Evolutionary conservation across 495 filamentous ascomycete species (phyloP), one percentile per base, ranked within the genome.

Genomic region (Jackrogersella minutella): DNA sequence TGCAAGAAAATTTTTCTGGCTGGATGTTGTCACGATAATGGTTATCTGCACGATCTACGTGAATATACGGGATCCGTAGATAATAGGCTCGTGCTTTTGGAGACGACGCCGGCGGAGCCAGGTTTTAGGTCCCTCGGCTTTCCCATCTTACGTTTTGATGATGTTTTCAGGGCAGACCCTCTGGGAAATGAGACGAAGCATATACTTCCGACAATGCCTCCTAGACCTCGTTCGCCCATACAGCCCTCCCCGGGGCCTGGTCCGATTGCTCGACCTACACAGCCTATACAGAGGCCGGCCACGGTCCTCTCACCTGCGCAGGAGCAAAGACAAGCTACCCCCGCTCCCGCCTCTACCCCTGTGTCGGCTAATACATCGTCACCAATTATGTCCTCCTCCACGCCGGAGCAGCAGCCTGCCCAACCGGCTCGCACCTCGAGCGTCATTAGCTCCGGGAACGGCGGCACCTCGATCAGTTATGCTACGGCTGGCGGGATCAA

Each of bases 1-100:
- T 74, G 72, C 62, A 66, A 73, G 64, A 74, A 66, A 36, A 66
- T 74, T 61, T 74, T 73, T 60, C 47, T 74, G 17, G 72, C 70
- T 49, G 71, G 72, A 9, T 66, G 62, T 24, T 74, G 72, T 58
- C 72, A 74, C 21, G 72, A 74, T 60, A 74, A 66, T 62, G 72
- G 72, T 58, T 74, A 74, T 64, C 70, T 74, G 19, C 72, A 74
- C 26, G 72, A 74, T 51, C 70, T 74, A 36, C 72, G 72, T 28
- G 69, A 73, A 28, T 74, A 73, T 60, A 59, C 70, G 31, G 72
- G 72, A 13, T 28, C 34, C 16, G 8, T 26, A n/a, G 66, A 66
- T 2, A 37, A 64, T 22, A 74, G 24, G 36, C 26, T 74, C 9
- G 54, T 50, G 16, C 62, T 74, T 66, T 61, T 74, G 41, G 72